Percentiles rank a stretch among this genome's conserved stretches.
These are phyloP conservation scores for Paxillus involutus DNA, from an alignment of 768 basidiomycete species.

Conservation along the genomic window DNA sequence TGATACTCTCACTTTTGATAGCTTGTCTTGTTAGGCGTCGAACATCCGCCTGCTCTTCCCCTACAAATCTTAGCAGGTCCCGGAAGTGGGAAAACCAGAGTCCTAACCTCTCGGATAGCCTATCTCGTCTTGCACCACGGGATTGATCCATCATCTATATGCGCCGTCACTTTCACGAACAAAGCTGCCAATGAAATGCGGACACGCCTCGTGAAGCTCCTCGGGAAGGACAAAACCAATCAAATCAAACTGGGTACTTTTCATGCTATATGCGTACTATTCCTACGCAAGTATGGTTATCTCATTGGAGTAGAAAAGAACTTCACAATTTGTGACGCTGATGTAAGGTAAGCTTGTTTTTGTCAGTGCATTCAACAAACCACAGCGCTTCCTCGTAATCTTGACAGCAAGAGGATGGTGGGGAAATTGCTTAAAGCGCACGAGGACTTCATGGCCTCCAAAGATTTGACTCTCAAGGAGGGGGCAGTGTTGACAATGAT, in stretches of 20 bases:
- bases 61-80: slow-evolving; percentile 85
- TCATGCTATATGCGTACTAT: slow-evolving; percentile 72
- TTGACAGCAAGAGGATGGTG: slow-evolving; percentile 66
- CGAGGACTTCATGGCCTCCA: slow-evolving; percentile 43
- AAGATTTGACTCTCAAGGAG: slow-evolving; percentile 55
- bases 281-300: slow-evolving; percentile 64
- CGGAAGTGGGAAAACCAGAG: slow-evolving; percentile 73
- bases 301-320: slow-evolving; percentile 62
- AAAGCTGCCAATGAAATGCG: slow-evolving; percentile 90
- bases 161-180: slow-evolving; percentile 87
- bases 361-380: background rate
- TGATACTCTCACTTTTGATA: background rate
- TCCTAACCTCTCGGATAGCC: slow-evolving; percentile 68
- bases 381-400: slow-evolving; percentile 1
- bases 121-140: slow-evolving; percentile 56
- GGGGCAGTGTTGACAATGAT: slow-evolving; percentile 57
- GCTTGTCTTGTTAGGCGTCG: slow-evolving; percentile 50
- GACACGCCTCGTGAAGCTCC: slow-evolving; percentile 59
- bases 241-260: slow-evolving; percentile 74
- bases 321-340: slow-evolving; percentile 81
- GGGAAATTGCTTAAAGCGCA: slow-evolving; percentile 56
- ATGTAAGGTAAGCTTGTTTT: slow-evolving; percentile 58
- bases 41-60: slow-evolving; percentile 58
- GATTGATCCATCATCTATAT: slow-evolving; percentile 58
- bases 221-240: slow-evolving; percentile 58